A percentile compares a stretch with the other conserved stretches of the same genome.
Conservation (phyloP, 2,329 filamentous ascomycete genomes). For the Aspergillus sclerotialis region DNA sequence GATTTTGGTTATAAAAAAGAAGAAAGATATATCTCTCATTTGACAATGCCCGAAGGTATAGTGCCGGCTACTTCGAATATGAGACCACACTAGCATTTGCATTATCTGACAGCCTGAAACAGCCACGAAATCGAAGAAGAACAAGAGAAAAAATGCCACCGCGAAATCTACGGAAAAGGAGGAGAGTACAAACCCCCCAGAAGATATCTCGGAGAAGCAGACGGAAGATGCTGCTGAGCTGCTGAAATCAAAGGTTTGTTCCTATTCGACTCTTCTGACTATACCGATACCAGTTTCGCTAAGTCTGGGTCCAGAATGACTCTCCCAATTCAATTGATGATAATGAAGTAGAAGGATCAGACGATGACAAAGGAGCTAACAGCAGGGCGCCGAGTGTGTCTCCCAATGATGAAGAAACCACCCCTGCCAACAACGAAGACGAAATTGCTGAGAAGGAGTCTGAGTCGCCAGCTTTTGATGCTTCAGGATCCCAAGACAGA, state of each 20-base stretch:
- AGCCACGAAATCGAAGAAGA: slow-evolving; percentile 50
- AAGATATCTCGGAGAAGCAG: slow-evolving; percentile 18
- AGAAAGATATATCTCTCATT: too few relatives aligned
- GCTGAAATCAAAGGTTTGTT: slow-evolving; percentile 11
- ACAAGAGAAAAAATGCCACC: slow-evolving; percentile 50
- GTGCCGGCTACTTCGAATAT: not conserved
- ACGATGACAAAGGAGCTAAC: slow-evolving; percentile 35
- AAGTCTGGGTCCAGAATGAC: too few relatives aligned
- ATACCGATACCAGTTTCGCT: too few relatives aligned
- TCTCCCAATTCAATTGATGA: slow-evolving; percentile 9
- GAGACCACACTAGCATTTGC: slow-evolving; percentile 4
- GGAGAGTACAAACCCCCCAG: slow-evolving; percentile 16
- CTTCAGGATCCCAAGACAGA: slow-evolving; percentile 38
- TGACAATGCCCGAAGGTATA: slow-evolving; percentile 19
- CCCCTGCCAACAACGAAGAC: slow-evolving; percentile 1
- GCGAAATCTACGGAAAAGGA: slow-evolving; percentile 37
- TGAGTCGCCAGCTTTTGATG: slow-evolving; percentile 9
- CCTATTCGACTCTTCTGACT: too few relatives aligned
- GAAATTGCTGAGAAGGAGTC: slow-evolving; percentile 2
- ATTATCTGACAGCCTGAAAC: slow-evolving; percentile 17
- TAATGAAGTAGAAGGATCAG: slow-evolving; percentile 18
- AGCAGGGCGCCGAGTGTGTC: slow-evolving; percentile 17
- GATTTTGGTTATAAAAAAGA: too few relatives aligned
- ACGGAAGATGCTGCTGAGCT: slow-evolving; percentile 26
- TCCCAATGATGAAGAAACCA: slow-evolving; percentile 5